Percentiles rank a stretch among this genome's conserved stretches.
Evolutionary conservation across 139 green algal genomes (phyloP).

Genomic region (Chlamydomonas sp.): DNA sequence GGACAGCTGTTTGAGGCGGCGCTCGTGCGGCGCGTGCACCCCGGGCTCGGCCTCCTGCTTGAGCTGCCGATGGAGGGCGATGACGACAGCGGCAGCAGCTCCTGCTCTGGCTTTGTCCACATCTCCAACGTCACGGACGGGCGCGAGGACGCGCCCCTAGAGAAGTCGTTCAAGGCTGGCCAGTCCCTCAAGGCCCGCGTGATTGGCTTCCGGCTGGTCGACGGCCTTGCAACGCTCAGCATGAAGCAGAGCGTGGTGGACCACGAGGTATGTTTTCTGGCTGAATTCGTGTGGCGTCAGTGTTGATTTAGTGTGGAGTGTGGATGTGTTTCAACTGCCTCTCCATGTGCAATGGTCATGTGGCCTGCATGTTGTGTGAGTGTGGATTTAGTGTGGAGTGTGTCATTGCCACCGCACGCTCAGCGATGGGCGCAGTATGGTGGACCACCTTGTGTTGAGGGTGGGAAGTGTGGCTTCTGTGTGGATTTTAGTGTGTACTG

Average conservation of each 20-base stretch:
- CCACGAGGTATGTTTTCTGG: too few relatives aligned
- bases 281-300: not conserved
- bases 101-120: constrained; percentile 34
- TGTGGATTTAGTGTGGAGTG: too few relatives aligned
- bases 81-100: not conserved
- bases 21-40: constrained; percentile 60
- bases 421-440: too few relatives aligned
- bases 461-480: too few relatives aligned
- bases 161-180: constrained; percentile 27
- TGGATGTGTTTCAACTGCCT: not conserved
- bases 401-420: too few relatives aligned
- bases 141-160: constrained; percentile 43
- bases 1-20: constrained; percentile 46
- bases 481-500: too few relatives aligned
- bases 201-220: constrained; percentile 74
- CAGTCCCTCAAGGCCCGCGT: constrained; percentile 39
- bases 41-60: constrained; percentile 61
- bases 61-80: constrained; percentile 39
- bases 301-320: too few relatives aligned
- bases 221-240: constrained; percentile 64
- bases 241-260: constrained; percentile 51
- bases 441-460: too few relatives aligned
- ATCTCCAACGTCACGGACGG: constrained; percentile 69
- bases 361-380: not conserved
- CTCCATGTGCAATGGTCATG: too few relatives aligned